Percentiles rank a stretch among this genome's conserved stretches.
Evolutionary conservation across 169 alveolate genomes (phyloP).

Genomic region (Cystoisospora suis): DNA sequence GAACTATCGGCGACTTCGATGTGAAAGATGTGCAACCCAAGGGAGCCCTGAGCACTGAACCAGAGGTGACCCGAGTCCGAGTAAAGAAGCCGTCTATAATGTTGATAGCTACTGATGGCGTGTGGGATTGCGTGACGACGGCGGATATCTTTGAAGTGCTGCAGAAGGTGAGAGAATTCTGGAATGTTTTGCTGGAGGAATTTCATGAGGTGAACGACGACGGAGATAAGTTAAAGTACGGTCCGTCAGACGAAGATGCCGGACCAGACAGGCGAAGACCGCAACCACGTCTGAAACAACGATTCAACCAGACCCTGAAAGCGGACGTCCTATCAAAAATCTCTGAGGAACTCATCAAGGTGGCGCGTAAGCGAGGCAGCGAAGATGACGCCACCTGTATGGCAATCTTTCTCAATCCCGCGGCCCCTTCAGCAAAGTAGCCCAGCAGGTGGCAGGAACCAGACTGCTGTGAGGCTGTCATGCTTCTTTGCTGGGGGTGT

Average conservation of each 20-base stretch:
- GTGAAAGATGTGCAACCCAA: constrained; percentile 53
- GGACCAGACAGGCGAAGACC: too few relatives aligned
- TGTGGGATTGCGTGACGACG: constrained; percentile 53
- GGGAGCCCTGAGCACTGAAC: constrained; percentile 21
- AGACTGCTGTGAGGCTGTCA: too few relatives aligned
- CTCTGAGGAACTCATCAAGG: background rate
- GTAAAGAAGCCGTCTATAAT: constrained; percentile 35
- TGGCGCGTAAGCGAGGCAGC: constrained; percentile 37
- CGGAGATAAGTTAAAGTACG: background rate
- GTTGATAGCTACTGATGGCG: constrained; percentile 57
- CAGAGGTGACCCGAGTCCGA: constrained; percentile 33
- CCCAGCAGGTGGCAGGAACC: background rate
- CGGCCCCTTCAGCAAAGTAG: background rate
- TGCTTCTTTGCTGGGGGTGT: too few relatives aligned
- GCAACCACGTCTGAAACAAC: background rate
- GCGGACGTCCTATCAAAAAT: constrained; percentile 8
- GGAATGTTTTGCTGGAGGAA: background rate
- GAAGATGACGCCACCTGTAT: constrained; percentile 54
- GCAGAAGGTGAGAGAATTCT: background rate
- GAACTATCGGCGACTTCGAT: constrained; percentile 66
- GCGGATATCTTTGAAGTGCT: background rate
- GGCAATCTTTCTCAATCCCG: constrained; percentile 40
- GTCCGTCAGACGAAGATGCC: background rate
- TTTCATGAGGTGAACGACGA: background rate
- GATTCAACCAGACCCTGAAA: background rate